Conservation (phyloP, 768 basidiomycete genomes). For the Leccinum subtestaceum region DNA sequence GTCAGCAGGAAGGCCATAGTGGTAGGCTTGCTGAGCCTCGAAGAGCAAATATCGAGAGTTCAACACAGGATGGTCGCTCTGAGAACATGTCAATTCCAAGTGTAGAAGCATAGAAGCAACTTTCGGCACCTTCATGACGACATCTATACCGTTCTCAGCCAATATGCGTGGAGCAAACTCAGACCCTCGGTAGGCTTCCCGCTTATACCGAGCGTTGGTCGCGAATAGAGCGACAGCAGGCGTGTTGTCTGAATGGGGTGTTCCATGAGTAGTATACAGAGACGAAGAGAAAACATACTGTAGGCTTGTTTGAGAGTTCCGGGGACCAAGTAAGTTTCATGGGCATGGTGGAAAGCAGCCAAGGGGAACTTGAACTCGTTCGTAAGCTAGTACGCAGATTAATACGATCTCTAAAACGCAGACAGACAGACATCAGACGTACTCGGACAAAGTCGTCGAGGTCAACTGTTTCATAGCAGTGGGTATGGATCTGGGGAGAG, state of each 20-base stretch:
- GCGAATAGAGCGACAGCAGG: constrained; percentile 82
- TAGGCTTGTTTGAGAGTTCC: constrained; percentile 74
- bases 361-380: constrained; percentile 89
- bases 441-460: constrained; percentile 67
- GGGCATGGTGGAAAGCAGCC: constrained; percentile 82
- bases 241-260: constrained; percentile 38
- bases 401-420: constrained; percentile 1
- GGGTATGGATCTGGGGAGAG: constrained; percentile 31
- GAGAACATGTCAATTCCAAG: constrained; percentile 13
- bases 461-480: constrained; percentile 60
- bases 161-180: constrained; percentile 65
- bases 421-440: constrained; percentile 23
- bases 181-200: constrained; percentile 61
- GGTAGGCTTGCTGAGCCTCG: constrained; percentile 65
- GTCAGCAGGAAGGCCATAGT: constrained; percentile 64
- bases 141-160: constrained; percentile 51
- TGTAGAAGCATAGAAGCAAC: constrained; percentile 20
- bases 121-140: constrained; percentile 56
- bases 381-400: constrained; percentile 51
- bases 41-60: constrained; percentile 56
- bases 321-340: constrained; percentile 89
- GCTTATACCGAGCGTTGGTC: constrained; percentile 66
- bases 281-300: constrained; percentile 16
- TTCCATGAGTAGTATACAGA: not conserved
- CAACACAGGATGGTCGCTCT: constrained; percentile 54